Percentiles rank a stretch among this genome's conserved stretches.
phyloP scores from a whole-genome alignment of 441 rosid genomes.

The Arabidopsis hybrid region DNA sequence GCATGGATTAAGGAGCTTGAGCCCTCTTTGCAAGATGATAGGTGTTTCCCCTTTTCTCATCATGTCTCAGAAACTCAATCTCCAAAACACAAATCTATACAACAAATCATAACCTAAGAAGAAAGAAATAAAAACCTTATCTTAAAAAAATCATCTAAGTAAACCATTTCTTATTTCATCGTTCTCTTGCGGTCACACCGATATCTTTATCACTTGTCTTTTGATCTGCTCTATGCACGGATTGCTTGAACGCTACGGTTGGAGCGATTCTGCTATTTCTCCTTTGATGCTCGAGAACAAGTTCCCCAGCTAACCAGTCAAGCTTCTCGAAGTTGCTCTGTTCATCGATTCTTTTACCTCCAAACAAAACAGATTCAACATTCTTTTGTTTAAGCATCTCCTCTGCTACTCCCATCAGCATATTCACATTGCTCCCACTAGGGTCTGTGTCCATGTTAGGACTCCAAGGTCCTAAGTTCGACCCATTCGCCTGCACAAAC shows the following conservation, averaged over 20 bases:
- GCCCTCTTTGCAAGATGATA: conserved; percentile 10
- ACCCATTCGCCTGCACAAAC: conserved; percentile 56
- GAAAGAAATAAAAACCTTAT: conserved; percentile 3
- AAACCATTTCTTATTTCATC: conserved; percentile 22
- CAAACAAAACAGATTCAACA: conserved; percentile 90
- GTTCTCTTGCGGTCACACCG: conserved; percentile 44
- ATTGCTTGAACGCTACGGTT: conserved; percentile 96
- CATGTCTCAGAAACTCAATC: conserved; percentile 29
- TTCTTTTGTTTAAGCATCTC: conserved; percentile 95
- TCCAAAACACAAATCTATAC: conserved; percentile 43
- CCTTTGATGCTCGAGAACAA: conserved; percentile 93
- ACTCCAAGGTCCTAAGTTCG: conserved; percentile 68
- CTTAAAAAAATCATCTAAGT: conserved; percentile 26
- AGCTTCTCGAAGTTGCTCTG: conserved; percentile 84
- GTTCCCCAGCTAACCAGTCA: conserved; percentile 86
- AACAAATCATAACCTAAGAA: conserved; percentile 39
- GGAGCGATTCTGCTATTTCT: conserved; percentile 94
- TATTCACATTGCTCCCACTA: conserved; percentile 70
- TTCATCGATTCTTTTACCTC: conserved; percentile 78
- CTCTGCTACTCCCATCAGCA: conserved; percentile 74
- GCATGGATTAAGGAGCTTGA: conserved; percentile 30
- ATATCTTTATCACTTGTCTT: conserved; percentile 37
- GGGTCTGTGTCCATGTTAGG: conserved; percentile 80
- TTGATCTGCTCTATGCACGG: conserved; percentile 54
- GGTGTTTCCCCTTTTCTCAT: conserved; percentile 29